Base-by-base conservation (phyloP, 306 rosid genomes). In the Elaeagnus macrophylla region DNA sequence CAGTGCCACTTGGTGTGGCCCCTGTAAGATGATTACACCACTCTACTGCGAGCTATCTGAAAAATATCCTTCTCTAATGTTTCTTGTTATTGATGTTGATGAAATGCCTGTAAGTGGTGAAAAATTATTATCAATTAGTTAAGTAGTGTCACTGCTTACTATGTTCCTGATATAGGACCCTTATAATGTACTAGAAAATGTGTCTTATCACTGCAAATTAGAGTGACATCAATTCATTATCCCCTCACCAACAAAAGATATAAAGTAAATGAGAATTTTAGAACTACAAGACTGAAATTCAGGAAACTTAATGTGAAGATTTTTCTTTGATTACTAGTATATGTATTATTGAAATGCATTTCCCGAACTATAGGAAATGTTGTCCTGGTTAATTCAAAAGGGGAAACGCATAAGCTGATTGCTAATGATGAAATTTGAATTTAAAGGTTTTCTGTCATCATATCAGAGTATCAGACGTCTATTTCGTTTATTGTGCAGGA, bases 1-100 rank as follows among this genome's bases (percentile, higher is more conserved):
- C 89, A 86, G 96, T 66, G 97, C 97, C 46, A 58, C 86, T 10
- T 91, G 97, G 97, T 91, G 97, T 65, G 95, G 95, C 69, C 97
- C 97, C 32, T 91, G 97, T 67, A 91, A 80, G 80, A 50, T 81
- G 71, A 62, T 87, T 65, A 87, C 89, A 5, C 94, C 96, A 11
- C 83, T 69, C 64, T 87, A 67, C 65, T 6, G 66, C 41, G 96
- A 93, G 69, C 68, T 93, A 72, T 93, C 99, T 14, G 96, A 82
- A 80, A 80, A 78, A 69, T 55, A 82, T 74, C 67, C 85, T 50
- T 82, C 94, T 47, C 41, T 93, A 55, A 69, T 93, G 87, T 93
- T 93, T 81, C 70, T 93, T 51, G 2, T 87, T 60, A 68, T 93
- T 13, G 99, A 93, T 14, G 99, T 93, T 37, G 99, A 93, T 69